A percentile compares a stretch with the other conserved stretches of the same genome.
Conservation (phyloP, 257 asterid genomes). For the Solanum chilense region DNA sequence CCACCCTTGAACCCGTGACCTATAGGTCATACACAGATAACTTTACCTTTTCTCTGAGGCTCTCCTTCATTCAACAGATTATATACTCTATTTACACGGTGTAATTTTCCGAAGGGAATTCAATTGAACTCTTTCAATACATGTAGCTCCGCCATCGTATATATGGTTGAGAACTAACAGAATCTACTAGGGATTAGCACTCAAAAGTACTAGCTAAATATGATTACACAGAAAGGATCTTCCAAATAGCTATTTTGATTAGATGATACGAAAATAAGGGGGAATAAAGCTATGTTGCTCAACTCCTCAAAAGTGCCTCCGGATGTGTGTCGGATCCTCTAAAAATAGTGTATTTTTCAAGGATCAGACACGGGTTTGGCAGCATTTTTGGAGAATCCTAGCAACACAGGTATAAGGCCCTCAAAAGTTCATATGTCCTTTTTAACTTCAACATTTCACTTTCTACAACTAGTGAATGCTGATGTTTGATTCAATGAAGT, state of each 20-base stretch:
- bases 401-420: background rate
- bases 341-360: background rate
- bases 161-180: background rate
- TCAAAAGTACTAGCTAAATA: background rate
- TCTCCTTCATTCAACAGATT: background rate
- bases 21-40: background rate
- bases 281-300: background rate
- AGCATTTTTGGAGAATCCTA: background rate
- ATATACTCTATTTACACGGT: background rate
- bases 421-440: background rate
- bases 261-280: background rate
- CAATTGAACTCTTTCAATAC: background rate
- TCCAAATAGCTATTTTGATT: background rate
- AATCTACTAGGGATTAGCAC: background rate
- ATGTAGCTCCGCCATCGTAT: background rate
- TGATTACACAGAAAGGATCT: background rate
- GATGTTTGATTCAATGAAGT: background rate
- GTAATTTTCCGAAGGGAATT: background rate
- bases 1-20: background rate
- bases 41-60: background rate
- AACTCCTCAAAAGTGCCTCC: background rate
- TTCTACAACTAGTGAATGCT: background rate
- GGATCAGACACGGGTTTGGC: background rate
- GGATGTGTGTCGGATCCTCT: background rate
- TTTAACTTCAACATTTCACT: background rate